Conservation (phyloP, 805 yeast genomes). For the Metschnikowia colocasiae region DNA sequence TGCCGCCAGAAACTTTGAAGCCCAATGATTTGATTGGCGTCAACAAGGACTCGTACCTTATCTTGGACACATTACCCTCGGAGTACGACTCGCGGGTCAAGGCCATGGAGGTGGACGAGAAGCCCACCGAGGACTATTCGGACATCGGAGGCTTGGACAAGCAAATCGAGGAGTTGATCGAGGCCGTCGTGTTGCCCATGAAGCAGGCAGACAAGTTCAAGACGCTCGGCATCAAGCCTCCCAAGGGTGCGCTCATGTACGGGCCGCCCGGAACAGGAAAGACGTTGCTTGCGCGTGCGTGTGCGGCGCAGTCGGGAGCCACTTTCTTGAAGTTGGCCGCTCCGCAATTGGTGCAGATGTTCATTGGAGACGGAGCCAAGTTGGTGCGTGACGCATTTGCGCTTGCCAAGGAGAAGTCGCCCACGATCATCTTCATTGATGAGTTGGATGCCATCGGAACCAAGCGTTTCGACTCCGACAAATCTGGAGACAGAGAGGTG, state of each 20-base stretch:
- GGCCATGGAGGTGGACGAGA: constrained; percentile 99
- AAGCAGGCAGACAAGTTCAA: constrained; percentile 23
- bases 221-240: constrained; percentile 20
- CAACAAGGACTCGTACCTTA: constrained; percentile 91
- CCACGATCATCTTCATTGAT: constrained; percentile 22
- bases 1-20: constrained; percentile 83
- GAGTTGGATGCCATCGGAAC: constrained; percentile 24
- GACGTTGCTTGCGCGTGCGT: constrained; percentile 22
- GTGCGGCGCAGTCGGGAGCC: constrained; percentile 22
- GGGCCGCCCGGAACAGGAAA: constrained; percentile 24
- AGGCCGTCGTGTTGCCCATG: constrained; percentile 24
- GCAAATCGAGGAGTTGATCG: constrained; percentile 23
- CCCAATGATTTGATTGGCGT: constrained; percentile 99
- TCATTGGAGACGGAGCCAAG: constrained; percentile 23
- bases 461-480: constrained; percentile 21
- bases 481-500: constrained; percentile 22
- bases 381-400: constrained; percentile 22
- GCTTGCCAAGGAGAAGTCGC: constrained; percentile 22
- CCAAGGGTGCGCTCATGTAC: constrained; percentile 23
- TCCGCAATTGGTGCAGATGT: constrained; percentile 23
- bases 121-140: constrained; percentile 94
- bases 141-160: constrained; percentile 94
- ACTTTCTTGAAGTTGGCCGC: constrained; percentile 22
- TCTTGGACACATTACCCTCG: constrained; percentile 91
- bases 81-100: constrained; percentile 97